Conservation (phyloP, 305 asterid genomes). For the Fraxinus greggii region DNA sequence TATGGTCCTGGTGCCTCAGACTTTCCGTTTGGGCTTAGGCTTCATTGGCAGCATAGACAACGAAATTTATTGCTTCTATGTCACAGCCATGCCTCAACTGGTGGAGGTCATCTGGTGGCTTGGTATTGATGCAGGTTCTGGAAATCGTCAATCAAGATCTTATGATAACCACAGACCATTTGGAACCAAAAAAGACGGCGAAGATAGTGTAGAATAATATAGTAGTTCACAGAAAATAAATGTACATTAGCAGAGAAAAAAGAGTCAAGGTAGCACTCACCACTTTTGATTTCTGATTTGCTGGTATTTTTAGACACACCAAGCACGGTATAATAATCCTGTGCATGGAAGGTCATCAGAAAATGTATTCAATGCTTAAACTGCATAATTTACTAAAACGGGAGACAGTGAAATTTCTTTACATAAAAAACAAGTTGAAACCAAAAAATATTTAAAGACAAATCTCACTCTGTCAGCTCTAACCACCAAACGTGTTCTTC, state of each 20-base stretch:
- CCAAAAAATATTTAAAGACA: background rate
- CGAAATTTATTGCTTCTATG: background rate
- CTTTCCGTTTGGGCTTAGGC: background rate
- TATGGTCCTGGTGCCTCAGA: background rate
- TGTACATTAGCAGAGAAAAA: background rate
- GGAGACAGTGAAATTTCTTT: background rate
- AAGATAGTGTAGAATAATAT: background rate
- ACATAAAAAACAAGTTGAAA: background rate
- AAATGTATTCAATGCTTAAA: background rate
- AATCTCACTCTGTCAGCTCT: conserved; percentile 81
- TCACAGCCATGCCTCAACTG: background rate
- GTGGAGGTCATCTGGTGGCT: background rate
- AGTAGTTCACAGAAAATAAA: background rate
- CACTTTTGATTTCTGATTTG: conserved; percentile 91
- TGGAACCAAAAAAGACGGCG: background rate
- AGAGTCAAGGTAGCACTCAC: conserved; percentile 43
- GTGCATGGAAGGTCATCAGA: conserved; percentile 24
- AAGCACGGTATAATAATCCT: conserved; percentile 90
- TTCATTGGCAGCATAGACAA: background rate
- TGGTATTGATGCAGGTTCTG: background rate
- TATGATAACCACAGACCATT: background rate
- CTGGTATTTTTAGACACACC: conserved; percentile 80
- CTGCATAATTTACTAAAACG: background rate
- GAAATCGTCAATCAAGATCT: background rate
- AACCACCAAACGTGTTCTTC: conserved; percentile 63